These are phyloP conservation scores for Kodamaea kakaduensis DNA, from an alignment of 805 yeast genomes.

Conservation along the genomic window DNA sequence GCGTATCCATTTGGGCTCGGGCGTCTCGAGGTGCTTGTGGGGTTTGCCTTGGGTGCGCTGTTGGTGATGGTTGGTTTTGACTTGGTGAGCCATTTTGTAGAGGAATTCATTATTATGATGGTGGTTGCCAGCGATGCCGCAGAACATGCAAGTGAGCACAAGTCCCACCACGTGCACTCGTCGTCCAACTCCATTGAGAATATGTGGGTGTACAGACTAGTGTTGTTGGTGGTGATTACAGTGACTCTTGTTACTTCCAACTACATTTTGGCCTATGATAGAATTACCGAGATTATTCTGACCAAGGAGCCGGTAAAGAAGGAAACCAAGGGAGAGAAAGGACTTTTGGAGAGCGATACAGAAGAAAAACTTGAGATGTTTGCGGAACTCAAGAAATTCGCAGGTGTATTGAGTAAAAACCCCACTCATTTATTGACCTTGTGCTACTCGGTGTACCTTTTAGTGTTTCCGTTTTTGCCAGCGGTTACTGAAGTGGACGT, in stretches of 20 bases:
- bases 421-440: conserved; percentile 49
- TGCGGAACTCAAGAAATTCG: conserved; percentile 11
- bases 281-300: conserved; percentile 32
- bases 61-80: conserved; percentile 90
- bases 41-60: conserved; percentile 82
- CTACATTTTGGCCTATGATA: conserved; percentile 29
- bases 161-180: conserved; percentile 40
- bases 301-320: conserved; percentile 15
- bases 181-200: conserved; percentile 14
- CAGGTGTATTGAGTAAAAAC: conserved; percentile 23
- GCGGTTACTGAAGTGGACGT: conserved; percentile 31
- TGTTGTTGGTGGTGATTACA: conserved; percentile 16
- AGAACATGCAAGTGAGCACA: conserved; percentile 22
- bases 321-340: neutral
- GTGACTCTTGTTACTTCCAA: conserved; percentile 32
- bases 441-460: conserved; percentile 36
- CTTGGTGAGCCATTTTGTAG: conserved; percentile 79
- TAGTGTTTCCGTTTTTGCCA: conserved; percentile 40
- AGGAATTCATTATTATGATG: conserved; percentile 55
- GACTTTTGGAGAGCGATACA: conserved; percentile 2
- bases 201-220: conserved; percentile 29
- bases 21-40: conserved; percentile 81
- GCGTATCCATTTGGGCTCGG: conserved; percentile 91
- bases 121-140: conserved; percentile 28
- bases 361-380: conserved; percentile 6